phyloP scores from a whole-genome alignment of 441 rosid genomes.

The Kokia cookei region DNA sequence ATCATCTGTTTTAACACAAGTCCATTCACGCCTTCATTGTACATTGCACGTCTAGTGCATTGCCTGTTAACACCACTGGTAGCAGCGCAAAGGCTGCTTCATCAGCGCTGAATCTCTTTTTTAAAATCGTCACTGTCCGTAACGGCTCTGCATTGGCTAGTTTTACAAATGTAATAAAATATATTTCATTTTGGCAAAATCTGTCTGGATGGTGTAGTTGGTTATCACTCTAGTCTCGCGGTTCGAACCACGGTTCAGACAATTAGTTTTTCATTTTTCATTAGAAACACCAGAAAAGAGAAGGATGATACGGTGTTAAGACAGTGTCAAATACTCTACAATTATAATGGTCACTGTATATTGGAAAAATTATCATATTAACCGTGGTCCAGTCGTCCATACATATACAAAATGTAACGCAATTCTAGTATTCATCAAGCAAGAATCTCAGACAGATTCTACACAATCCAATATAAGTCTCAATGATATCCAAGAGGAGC shows the following conservation, averaged over 20 bases:
- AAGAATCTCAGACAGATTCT: neutral
- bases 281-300: neutral
- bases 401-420: neutral
- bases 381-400: neutral
- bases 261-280: neutral
- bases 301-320: neutral
- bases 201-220: conserved; percentile 15
- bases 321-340: neutral
- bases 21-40: neutral
- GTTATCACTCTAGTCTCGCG: conserved; percentile 24
- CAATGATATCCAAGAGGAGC: conserved; percentile 73
- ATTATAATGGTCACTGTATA: neutral
- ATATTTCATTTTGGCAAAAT: rapidly evolving
- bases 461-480: neutral
- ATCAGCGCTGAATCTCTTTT: conserved; percentile 1
- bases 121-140: neutral
- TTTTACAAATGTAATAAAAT: too few relatives aligned
- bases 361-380: neutral
- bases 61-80: neutral
- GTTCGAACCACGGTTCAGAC: conserved; percentile 42
- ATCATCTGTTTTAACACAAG: neutral
- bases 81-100: conserved; percentile 8
- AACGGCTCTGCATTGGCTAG: too few relatives aligned
- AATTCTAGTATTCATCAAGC: neutral
- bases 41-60: conserved; percentile 7